phyloP scores from a whole-genome alignment of 2,329 filamentous ascomycete species.

The Fusarium tricinctum region DNA sequence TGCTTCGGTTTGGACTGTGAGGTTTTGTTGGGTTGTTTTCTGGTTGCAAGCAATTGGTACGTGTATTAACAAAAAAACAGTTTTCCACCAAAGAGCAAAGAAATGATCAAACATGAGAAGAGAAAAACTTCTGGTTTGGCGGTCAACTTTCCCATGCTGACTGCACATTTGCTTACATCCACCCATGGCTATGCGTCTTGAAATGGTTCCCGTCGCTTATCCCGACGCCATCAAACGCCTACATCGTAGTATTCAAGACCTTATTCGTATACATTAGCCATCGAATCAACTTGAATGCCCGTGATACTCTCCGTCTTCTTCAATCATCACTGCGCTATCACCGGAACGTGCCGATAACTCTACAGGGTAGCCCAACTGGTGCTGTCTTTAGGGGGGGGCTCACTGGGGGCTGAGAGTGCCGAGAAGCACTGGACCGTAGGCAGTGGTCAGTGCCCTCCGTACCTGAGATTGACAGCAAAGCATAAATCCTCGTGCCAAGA shows the following conservation, averaged over 20 bases:
- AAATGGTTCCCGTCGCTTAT: conserved; percentile 18
- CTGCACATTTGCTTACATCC: conserved; percentile 26
- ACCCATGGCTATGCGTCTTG: conserved; percentile 6
- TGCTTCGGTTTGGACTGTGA: conserved; percentile 1
- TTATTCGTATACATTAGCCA: neutral
- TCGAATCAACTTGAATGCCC: neutral
- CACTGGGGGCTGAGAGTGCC: conserved; percentile 20
- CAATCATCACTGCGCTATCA: neutral
- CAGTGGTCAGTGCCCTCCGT: conserved; percentile 27
- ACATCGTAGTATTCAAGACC: neutral
- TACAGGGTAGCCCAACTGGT: neutral
- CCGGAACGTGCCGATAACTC: conserved; percentile 11
- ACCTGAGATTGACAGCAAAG: conserved; percentile 35
- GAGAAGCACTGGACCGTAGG: conserved; percentile 2
- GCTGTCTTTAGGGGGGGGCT: conserved; percentile 27
- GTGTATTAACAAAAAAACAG: neutral
- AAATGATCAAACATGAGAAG: neutral
- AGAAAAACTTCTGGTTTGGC: neutral
- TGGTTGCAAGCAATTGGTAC: neutral
- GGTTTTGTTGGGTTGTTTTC: conserved; percentile 4
- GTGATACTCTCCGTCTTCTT: conserved; percentile 1
- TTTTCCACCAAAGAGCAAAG: neutral
- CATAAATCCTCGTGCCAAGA: conserved; percentile 29
- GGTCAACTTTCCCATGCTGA: conserved; percentile 17
- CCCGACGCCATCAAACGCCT: conserved; percentile 13